These are phyloP conservation scores for Posidonia australis DNA, from an alignment of 106 monocot genomes.

Conservation along the genomic window DNA sequence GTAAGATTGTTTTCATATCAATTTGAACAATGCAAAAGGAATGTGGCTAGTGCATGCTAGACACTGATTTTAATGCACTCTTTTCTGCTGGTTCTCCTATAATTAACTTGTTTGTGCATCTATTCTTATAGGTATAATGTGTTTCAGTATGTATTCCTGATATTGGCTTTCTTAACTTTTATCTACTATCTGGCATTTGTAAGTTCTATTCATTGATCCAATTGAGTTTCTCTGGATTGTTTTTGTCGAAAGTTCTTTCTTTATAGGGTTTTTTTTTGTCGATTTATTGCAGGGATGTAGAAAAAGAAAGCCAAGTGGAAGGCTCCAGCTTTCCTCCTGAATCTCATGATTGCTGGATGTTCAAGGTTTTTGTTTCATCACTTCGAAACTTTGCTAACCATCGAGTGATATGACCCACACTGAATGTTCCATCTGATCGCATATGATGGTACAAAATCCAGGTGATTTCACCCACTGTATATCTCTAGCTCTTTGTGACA, in stretches of 20 bases:
- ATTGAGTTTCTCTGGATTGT: not conserved
- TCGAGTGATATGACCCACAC: no score
- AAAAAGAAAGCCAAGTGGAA: slow-evolving; percentile 63
- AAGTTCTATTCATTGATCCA: slow-evolving; percentile 20
- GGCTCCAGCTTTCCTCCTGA: slow-evolving; percentile 61
- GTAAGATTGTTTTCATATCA: slow-evolving; percentile 29
- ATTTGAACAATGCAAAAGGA: no score
- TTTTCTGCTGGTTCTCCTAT: not conserved
- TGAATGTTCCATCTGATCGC: no score
- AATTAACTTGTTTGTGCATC: not conserved
- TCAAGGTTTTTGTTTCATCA: no score
- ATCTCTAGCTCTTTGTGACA: no score
- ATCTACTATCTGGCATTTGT: slow-evolving; percentile 73
- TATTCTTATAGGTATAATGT: slow-evolving; percentile 83
- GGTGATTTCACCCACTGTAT: no score
- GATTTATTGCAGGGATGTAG: slow-evolving; percentile 66
- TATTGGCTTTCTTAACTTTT: slow-evolving; percentile 57
- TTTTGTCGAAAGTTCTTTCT: not conserved
- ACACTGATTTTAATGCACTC: no score
- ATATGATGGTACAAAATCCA: no score
- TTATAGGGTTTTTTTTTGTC: not conserved
- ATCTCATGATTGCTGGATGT: not conserved
- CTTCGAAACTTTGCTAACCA: no score
- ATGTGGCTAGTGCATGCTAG: no score
- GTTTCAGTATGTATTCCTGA: slow-evolving; percentile 81